Conservation (phyloP, 2,329 filamentous ascomycete genomes). For the Penicillium brasilianum region DNA sequence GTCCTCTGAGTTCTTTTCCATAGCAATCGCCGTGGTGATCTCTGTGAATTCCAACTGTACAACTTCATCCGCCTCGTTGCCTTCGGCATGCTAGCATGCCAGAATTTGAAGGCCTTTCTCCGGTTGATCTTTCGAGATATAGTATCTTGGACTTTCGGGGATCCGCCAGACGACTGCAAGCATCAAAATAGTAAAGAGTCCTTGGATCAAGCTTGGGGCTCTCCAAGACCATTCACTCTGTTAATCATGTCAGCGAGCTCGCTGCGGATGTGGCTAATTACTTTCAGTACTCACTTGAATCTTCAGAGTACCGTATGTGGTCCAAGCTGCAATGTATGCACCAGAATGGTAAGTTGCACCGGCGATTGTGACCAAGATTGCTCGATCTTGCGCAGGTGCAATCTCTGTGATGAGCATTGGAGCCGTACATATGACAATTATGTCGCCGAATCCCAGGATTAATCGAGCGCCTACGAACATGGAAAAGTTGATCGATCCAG, state of each 20-base stretch:
- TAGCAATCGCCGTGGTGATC: slow-evolving; percentile 47
- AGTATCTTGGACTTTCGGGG: slow-evolving; percentile 67
- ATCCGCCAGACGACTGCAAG: slow-evolving; percentile 64
- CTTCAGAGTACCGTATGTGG: slow-evolving; percentile 47
- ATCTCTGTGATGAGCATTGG: slow-evolving; percentile 38
- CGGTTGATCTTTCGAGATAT: slow-evolving; percentile 37
- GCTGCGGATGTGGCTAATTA: background rate
- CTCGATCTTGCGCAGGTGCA: slow-evolving; percentile 38
- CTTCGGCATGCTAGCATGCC: slow-evolving; percentile 49
- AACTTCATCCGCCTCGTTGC: slow-evolving; percentile 42
- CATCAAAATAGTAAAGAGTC: slow-evolving; percentile 62
- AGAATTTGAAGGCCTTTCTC: slow-evolving; percentile 37
- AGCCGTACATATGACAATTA: slow-evolving; percentile 34
- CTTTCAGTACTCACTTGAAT: slow-evolving; percentile 1
- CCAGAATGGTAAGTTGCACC: slow-evolving; percentile 55
- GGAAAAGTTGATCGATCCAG: slow-evolving; percentile 32
- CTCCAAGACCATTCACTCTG: slow-evolving; percentile 52
- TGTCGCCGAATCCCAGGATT: slow-evolving; percentile 37
- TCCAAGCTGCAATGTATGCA: slow-evolving; percentile 51
- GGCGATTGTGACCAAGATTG: slow-evolving; percentile 33
- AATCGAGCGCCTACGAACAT: slow-evolving; percentile 39
- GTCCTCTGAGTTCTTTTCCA: slow-evolving; percentile 17
- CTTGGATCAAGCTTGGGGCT: slow-evolving; percentile 61
- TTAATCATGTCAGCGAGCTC: slow-evolving; percentile 32
- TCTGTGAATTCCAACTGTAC: slow-evolving; percentile 23